Evolutionary conservation across 768 basidiomycete genomes (phyloP), one percentile per base, ranked within the genome.

Genomic region (Strobilomyces confusus): DNA sequence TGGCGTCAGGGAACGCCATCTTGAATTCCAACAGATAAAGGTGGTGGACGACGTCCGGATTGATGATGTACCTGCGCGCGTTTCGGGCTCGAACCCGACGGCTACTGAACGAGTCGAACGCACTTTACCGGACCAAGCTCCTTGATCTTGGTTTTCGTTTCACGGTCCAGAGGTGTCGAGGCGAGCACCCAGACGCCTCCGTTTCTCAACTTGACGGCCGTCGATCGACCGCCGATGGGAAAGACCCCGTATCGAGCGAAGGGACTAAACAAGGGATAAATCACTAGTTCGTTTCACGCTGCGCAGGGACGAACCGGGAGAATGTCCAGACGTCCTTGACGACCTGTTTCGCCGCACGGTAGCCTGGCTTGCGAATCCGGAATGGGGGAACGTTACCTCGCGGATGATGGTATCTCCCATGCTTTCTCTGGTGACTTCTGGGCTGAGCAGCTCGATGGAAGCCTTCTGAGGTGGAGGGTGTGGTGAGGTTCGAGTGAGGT

Each of bases 171-270:
- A 1, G 88, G 86, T 9, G 86, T 86, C 1, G 89, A 92, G 0
- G 89, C 91, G n/a, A 92, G 73, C 13, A 93, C 75, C 82, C 89
- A 94, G 25, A 94, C 83, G 13, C 80, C 83, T 34, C 86, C 83
- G 46, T 79, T 77, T 36, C 70, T 69, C 22, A 94, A 75, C 68
- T 77, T 81, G 60, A 95, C 75, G 0, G 91, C 93, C 0, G 92
- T 95, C 8, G 89, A 85, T 42, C 93, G 75, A 19, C 92, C 91
- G 1, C 93, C 93, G 26, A 93, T 72, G 4, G 90, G 89, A 15
- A 91, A 60, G 25, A 90, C 9, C 9, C 83, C 81, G 54, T 78
- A 81, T 40, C 89, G 79, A 13, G 79, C 64, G 63, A 90, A 91
- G 1, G 87, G 85, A 42, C 87, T 87, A 52, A 37, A 52, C 26